Percentiles rank a stretch among this genome's conserved stretches.
These are phyloP conservation scores for Trametes cubensis DNA, from an alignment of 768 basidiomycete species.

Conservation along the genomic window DNA sequence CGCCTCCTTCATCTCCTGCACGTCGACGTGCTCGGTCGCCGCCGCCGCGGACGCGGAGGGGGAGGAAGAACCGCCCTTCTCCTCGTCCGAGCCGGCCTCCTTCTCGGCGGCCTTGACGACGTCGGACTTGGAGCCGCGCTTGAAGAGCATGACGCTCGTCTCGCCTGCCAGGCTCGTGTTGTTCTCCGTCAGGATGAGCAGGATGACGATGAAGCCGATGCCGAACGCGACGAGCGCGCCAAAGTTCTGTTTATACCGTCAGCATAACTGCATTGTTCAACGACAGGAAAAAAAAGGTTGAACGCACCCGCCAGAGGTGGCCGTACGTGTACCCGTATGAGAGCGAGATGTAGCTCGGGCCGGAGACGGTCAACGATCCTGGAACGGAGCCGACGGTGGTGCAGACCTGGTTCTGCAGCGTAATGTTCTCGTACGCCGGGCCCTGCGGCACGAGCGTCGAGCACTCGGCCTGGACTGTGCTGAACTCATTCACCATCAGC, in stretches of 20 bases:
- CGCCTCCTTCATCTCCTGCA: slow-evolving; percentile 13
- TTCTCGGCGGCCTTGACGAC: slow-evolving; percentile 20
- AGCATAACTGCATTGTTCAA: background rate
- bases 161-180: slow-evolving; percentile 42
- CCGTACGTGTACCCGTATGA: slow-evolving; percentile 44
- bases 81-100: slow-evolving; percentile 29
- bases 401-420: slow-evolving; percentile 73
- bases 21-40: background rate
- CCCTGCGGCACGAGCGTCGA: slow-evolving; percentile 63
- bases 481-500: slow-evolving; percentile 82
- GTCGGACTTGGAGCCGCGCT: slow-evolving; percentile 50
- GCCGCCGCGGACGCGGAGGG: background rate
- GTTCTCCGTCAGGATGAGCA: slow-evolving; percentile 62
- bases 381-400: slow-evolving; percentile 65
- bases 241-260: slow-evolving; percentile 48
- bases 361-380: slow-evolving; percentile 63
- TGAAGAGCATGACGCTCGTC: slow-evolving; percentile 61
- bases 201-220: slow-evolving; percentile 53
- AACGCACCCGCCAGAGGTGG: slow-evolving; percentile 50
- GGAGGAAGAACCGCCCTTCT: slow-evolving; percentile 30
- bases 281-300: background rate
- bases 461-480: slow-evolving; percentile 63
- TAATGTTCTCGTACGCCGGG: slow-evolving; percentile 58
- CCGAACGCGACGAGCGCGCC: slow-evolving; percentile 74
- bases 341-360: slow-evolving; percentile 55